Conservation (phyloP, 2,329 filamentous ascomycete genomes). For the Delphinella strobiligena region DNA sequence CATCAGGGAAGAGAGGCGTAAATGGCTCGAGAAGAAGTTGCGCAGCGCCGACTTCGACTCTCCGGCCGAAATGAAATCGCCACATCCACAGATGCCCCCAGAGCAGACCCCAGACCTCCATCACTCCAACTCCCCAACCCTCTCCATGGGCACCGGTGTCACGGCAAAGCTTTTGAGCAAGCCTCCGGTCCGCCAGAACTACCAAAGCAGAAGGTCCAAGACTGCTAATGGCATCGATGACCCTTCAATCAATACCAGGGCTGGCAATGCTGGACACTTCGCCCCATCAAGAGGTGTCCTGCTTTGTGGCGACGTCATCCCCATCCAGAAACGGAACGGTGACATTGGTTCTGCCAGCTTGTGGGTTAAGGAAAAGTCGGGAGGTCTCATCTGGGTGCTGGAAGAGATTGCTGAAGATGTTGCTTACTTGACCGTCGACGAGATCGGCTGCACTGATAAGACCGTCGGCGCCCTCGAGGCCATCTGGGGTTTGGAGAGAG, state of each 20-base stretch:
- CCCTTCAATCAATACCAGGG: slow-evolving; percentile 29
- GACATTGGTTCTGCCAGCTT: slow-evolving; percentile 83
- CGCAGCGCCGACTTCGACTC: slow-evolving; percentile 42
- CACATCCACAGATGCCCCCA: slow-evolving; percentile 12
- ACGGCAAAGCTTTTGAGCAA: slow-evolving; percentile 83
- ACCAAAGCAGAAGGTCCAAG: slow-evolving; percentile 48
- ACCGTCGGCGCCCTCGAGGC: slow-evolving; percentile 65
- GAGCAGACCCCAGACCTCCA: slow-evolving; percentile 19
- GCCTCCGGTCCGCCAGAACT: slow-evolving; percentile 48
- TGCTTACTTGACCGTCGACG: slow-evolving; percentile 63
- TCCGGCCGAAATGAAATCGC: slow-evolving; percentile 21
- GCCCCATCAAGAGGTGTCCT: slow-evolving; percentile 81
- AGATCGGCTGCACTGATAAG: slow-evolving; percentile 60
- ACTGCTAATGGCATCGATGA: slow-evolving; percentile 47
- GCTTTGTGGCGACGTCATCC: slow-evolving; percentile 93
- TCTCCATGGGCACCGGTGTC: slow-evolving; percentile 65
- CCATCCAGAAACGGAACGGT: slow-evolving; percentile 91
- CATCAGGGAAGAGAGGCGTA: slow-evolving; percentile 75
- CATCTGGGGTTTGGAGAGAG: slow-evolving; percentile 69
- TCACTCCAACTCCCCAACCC: slow-evolving; percentile 8
- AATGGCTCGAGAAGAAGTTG: slow-evolving; percentile 83
- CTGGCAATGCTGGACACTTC: too few relatives aligned
- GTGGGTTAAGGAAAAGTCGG: slow-evolving; percentile 96
- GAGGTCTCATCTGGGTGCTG: slow-evolving; percentile 90
- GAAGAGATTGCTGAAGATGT: slow-evolving; percentile 97